Evolutionary conservation across 495 filamentous ascomycete species (phyloP).

Genomic region (Hyaloscypha finlandica): DNA sequence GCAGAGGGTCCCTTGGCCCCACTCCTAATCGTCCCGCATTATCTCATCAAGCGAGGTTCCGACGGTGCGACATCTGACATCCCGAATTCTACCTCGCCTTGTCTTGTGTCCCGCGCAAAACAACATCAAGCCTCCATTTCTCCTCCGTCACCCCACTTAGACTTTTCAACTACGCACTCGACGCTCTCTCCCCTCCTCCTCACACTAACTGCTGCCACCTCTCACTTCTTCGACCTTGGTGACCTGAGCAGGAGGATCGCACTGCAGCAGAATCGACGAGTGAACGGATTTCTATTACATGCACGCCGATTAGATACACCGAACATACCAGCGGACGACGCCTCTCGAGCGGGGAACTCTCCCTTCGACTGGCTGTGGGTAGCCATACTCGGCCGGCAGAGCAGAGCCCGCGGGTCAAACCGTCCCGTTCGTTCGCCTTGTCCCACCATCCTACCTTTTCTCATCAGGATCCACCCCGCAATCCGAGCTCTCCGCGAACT

Average conservation of each 20-base stretch:
- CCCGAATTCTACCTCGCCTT: slow-evolving; percentile 16
- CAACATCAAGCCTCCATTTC: background rate
- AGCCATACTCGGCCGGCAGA: background rate
- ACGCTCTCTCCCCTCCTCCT: background rate
- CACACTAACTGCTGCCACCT: background rate
- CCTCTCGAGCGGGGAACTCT: background rate
- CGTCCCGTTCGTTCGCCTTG: background rate
- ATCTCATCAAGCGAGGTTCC: slow-evolving; percentile 5
- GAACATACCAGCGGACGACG: slow-evolving; percentile 13
- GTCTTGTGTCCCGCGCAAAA: background rate
- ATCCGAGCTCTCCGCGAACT: slow-evolving; percentile 8
- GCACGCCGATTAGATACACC: slow-evolving; percentile 18
- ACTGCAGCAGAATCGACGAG: slow-evolving; percentile 8
- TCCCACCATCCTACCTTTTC: too few relatives aligned
- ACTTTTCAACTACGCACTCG: background rate
- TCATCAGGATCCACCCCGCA: slow-evolving; percentile 1
- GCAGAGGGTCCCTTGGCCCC: background rate
- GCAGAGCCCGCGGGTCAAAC: slow-evolving; percentile 7
- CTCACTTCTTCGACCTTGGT: background rate
- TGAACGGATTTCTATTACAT: background rate
- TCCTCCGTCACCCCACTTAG: slow-evolving; percentile 7
- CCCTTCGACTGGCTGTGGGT: background rate
- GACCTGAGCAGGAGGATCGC: background rate
- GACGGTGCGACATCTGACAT: background rate
- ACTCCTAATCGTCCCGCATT: slow-evolving; percentile 25